Base-by-base conservation (phyloP, 2,329 filamentous ascomycete species). In the Alternaria gaisen region DNA sequence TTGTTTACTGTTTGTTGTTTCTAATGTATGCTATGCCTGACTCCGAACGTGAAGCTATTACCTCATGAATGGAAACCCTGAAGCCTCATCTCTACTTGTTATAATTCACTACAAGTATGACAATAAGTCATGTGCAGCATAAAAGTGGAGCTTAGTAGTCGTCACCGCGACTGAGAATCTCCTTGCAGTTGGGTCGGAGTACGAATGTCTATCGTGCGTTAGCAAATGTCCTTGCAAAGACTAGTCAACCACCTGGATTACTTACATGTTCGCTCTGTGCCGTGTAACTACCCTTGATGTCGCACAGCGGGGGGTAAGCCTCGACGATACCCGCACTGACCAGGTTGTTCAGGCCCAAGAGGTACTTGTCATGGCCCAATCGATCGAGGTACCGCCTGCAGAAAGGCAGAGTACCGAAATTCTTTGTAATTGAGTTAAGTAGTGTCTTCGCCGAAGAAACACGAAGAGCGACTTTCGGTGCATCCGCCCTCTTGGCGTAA, bases 231-330 rank as follows among this genome's bases (percentile, higher is more conserved):
- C 9, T 40, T 16, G 28, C 1, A 48, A 11, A 14, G 18, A 10
- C 14, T 18, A 20, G 14, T 20, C n/a, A 3, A 50, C 38, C 3
- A 38, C 14, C 26, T 22, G 18, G 26, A 16, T 40, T 26, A 87
- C 91, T 86, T 82, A 96, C 93, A 83, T 97, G 94, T 84, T 97
- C 94, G 77, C 89, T 97, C 78, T 97, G 94, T 66, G 94, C 94
- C 26, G 93, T 96, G 80, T 97, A 97, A 26, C 92, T 96, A 60
- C 94, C 94, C 86, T 96, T 97, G 81, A 94, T 89, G 81, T 97
- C 94, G 70, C 91, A 90, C 70, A 97, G 83, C 30, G 94, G 94
- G 40, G 93, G 93, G 77, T 97, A 97, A 43, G 91, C 88, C 80
- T 97, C 92, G 43, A 97, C 92, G 70, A 97, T 91, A 60, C 93